Evolutionary conservation across 257 asterid genomes (phyloP).

Genomic region (Nyctanthes arbortristis): DNA sequence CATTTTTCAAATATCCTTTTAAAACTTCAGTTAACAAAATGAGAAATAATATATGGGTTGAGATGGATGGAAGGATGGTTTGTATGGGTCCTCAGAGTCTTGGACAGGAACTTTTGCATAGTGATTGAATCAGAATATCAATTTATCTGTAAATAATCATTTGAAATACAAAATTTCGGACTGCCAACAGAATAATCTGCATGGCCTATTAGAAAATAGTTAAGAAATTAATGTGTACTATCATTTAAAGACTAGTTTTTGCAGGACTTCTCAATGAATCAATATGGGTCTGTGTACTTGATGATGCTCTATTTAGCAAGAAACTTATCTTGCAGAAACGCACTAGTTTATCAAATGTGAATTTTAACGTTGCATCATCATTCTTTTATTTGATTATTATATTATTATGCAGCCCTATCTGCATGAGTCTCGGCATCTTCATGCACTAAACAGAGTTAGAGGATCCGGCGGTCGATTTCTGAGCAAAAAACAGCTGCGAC

Average conservation of each 20-base stretch:
- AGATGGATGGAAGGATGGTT: too few species aligned
- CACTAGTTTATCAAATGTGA: background rate
- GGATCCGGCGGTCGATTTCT: constrained; percentile 94
- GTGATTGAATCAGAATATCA: background rate
- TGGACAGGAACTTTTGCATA: background rate
- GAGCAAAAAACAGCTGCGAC: constrained; percentile 67
- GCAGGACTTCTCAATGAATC: background rate
- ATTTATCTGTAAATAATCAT: background rate
- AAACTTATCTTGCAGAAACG: background rate
- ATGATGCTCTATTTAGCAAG: background rate
- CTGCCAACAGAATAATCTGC: background rate
- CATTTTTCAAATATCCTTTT: background rate
- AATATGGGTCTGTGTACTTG: background rate
- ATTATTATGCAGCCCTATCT: constrained; percentile 91
- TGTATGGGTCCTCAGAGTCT: background rate
- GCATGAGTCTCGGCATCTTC: constrained; percentile 96
- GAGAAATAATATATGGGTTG: background rate
- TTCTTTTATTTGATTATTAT: background rate
- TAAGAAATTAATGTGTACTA: too few species aligned
- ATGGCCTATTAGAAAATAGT: background rate
- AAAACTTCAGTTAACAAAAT: background rate
- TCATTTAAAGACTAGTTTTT: too few species aligned
- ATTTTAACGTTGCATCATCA: background rate
- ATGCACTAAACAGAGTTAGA: constrained; percentile 87
- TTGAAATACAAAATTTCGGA: background rate